phyloP scores from a whole-genome alignment of 352 stramenopile genomes.

The Phytopythium delawarense region DNA sequence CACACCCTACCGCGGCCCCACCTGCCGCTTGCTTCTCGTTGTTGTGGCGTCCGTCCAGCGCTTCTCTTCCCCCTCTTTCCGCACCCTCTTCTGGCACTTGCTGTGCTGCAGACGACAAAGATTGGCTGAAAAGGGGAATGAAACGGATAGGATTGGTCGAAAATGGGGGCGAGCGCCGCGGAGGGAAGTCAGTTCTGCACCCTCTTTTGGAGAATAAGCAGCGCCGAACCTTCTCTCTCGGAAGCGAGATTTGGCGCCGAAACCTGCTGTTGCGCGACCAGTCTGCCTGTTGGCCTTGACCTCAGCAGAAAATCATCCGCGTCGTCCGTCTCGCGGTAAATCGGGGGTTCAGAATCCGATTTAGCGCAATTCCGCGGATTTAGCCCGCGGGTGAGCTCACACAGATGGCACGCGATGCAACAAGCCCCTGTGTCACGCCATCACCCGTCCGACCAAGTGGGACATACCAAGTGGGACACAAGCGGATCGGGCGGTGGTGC shows the following conservation, averaged over 20 bases:
- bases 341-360: background rate
- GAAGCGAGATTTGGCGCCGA: no score
- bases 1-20: background rate
- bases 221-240: background rate
- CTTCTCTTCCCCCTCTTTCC: background rate
- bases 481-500: no score
- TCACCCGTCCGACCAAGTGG: no score
- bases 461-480: no score
- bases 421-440: background rate
- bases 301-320: background rate
- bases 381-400: background rate
- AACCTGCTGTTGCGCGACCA: no score
- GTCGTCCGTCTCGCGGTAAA: background rate
- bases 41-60: constrained; percentile 1
- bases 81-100: background rate
- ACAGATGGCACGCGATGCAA: background rate
- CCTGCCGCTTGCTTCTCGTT: background rate
- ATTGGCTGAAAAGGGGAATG: background rate
- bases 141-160: background rate
- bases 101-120: fast-evolving
- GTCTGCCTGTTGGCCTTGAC: no score
- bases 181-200: constrained; percentile 1
- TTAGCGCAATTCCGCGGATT: background rate
- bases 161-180: background rate
- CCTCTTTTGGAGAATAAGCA: background rate